phyloP scores from a whole-genome alignment of 768 basidiomycete species.

The Clitopilus hobsonii region DNA sequence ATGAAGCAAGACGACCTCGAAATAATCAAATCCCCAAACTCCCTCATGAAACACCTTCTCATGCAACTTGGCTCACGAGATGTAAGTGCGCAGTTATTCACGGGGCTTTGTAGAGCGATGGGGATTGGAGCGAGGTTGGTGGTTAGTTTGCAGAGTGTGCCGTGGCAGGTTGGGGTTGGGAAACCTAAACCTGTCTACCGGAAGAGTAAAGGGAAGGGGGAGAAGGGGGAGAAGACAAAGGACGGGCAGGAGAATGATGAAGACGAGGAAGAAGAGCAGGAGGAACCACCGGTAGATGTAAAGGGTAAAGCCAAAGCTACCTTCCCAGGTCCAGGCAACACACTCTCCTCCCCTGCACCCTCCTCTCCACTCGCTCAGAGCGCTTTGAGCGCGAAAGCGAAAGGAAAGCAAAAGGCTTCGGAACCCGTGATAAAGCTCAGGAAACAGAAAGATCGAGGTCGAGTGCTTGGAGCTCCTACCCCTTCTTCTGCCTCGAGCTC shows the following conservation, averaged over 20 bases:
- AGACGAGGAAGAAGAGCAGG: conserved; percentile 34
- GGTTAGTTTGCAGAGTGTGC: conserved; percentile 86
- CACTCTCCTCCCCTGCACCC: too few species aligned
- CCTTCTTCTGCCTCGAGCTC: too few species aligned
- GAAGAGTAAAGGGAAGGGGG: conserved; percentile 32
- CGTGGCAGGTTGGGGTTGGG: conserved; percentile 74
- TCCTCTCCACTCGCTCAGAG: too few species aligned
- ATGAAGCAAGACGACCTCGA: conserved; percentile 72
- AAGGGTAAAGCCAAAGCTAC: background rate
- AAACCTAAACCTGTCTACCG: conserved; percentile 43
- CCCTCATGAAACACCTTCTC: conserved; percentile 90
- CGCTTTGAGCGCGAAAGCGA: conserved; percentile 48
- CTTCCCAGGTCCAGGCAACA: too few species aligned
- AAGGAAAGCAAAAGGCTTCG: conserved; percentile 55
- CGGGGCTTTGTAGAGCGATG: conserved; percentile 80
- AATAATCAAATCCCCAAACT: conserved; percentile 69
- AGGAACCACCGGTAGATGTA: conserved; percentile 19
- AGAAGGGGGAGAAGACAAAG: conserved; percentile 25
- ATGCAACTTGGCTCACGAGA: conserved; percentile 80
- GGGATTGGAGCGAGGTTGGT: conserved; percentile 86
- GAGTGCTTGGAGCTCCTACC: conserved; percentile 28
- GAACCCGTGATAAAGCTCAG: conserved; percentile 55
- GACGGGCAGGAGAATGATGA: conserved; percentile 28
- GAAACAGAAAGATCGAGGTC: conserved; percentile 47
- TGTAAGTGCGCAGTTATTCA: conserved; percentile 86